Evolutionary conservation across 768 basidiomycete species (phyloP).

Genomic region (Mycena vulgaris): DNA sequence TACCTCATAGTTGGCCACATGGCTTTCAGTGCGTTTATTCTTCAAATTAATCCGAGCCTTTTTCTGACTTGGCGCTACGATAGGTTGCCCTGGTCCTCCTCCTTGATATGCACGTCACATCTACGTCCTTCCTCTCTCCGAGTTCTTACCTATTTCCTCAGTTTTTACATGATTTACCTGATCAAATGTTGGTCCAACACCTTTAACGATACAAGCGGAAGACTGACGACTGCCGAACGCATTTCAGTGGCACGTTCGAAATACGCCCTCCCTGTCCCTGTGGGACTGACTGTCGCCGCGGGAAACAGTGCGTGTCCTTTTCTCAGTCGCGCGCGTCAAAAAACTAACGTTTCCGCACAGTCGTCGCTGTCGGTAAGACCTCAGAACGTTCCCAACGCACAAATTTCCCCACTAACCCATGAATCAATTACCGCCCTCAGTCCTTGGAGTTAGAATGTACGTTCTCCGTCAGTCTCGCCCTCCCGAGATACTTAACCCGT

Average conservation of each 20-base stretch:
- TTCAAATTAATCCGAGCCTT: no score
- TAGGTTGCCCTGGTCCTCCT: constrained; percentile 21
- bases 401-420: no score
- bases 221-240: neutral
- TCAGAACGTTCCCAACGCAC: neutral
- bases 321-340: neutral
- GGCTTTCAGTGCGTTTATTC: constrained; percentile 8
- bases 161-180: constrained; percentile 17
- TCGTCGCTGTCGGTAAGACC: constrained; percentile 22
- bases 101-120: constrained; percentile 20
- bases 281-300: constrained; percentile 8
- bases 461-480: neutral
- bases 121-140: no score
- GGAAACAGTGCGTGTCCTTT: constrained; percentile 14
- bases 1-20: neutral
- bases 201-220: neutral
- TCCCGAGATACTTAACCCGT: neutral
- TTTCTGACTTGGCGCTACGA: no score
- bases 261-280: neutral
- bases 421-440: neutral
- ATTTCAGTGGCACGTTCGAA: constrained; percentile 4
- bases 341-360: neutral
- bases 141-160: constrained; percentile 1
- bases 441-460: constrained; percentile 29
- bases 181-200: neutral